Percentiles rank a stretch among this genome's conserved stretches.
These are phyloP conservation scores for Scleroderma citrinum DNA, from an alignment of 768 basidiomycete species.

Conservation along the genomic window DNA sequence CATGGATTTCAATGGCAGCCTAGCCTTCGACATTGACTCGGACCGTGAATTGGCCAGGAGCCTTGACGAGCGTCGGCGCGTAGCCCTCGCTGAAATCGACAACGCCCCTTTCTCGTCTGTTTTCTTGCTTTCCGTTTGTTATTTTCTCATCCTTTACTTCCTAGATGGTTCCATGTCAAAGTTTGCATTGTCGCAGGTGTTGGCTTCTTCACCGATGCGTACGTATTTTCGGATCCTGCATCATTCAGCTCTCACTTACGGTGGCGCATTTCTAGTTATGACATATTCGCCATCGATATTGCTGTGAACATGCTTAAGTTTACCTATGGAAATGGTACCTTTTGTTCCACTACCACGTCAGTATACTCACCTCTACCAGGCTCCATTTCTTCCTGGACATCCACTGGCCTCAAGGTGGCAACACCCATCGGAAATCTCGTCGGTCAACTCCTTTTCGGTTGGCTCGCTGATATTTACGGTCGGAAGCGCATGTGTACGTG, in stretches of 20 bases:
- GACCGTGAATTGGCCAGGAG: slow-evolving; percentile 22
- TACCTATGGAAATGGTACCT: slow-evolving; percentile 49
- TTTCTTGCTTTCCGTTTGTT: neutral
- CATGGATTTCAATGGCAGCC: neutral
- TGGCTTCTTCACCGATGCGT: slow-evolving; percentile 90
- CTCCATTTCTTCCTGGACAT: slow-evolving; percentile 48
- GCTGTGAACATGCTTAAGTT: slow-evolving; percentile 79
- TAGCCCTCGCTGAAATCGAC: slow-evolving; percentile 82
- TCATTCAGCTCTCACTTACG: neutral
- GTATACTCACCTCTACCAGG: neutral
- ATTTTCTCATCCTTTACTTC: neutral
- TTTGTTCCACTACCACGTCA: neutral
- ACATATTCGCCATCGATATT: slow-evolving; percentile 89
- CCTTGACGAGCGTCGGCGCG: slow-evolving; percentile 69
- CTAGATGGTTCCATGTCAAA: slow-evolving; percentile 82
- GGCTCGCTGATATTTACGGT: slow-evolving; percentile 71
- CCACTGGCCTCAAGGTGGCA: slow-evolving; percentile 73
- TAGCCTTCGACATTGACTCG: neutral
- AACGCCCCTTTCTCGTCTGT: slow-evolving; percentile 78
- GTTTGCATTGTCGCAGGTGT: slow-evolving; percentile 66
- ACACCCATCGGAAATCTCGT: slow-evolving; percentile 70
- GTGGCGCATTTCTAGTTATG: slow-evolving; percentile 38
- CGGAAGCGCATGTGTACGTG: slow-evolving; percentile 77
- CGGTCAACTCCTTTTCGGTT: slow-evolving; percentile 76
- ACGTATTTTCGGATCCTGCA: slow-evolving; percentile 18